Percentiles rank a stretch among this genome's conserved stretches.
Conservation (phyloP, 257 asterid species). For the Ocimum tenuiflorum region DNA sequence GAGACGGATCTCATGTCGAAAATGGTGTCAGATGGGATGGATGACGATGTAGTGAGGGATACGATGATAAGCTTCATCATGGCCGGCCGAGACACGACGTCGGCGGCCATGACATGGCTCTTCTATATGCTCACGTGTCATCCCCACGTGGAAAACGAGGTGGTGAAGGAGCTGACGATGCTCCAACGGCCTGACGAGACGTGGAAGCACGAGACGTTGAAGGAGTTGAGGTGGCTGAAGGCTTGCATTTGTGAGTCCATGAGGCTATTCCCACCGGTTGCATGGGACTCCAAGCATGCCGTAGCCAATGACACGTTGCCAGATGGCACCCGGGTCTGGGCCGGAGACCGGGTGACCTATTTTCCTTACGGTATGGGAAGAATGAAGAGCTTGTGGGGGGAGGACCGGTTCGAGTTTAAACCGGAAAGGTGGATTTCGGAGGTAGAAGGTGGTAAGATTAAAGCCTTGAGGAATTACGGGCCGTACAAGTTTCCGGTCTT, state of each 20-base stretch:
- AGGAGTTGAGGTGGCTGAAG: slow-evolving; percentile 34
- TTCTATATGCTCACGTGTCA: slow-evolving; percentile 42
- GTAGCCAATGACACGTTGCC: slow-evolving; percentile 33
- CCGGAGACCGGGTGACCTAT: slow-evolving; percentile 68
- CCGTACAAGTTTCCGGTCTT: slow-evolving; percentile 65
- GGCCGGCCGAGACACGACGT: slow-evolving; percentile 67
- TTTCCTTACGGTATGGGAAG: slow-evolving; percentile 85
- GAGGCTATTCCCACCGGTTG: slow-evolving; percentile 58
- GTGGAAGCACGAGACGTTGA: slow-evolving; percentile 20
- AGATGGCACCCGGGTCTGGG: slow-evolving; percentile 34
- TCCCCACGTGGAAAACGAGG: slow-evolving; percentile 28
- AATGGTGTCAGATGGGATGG: slow-evolving; percentile 32
- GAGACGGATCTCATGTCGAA: slow-evolving; percentile 31
- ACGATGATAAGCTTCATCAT: slow-evolving; percentile 55
- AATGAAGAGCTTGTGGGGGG: slow-evolving; percentile 63
- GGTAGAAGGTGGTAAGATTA: slow-evolving; percentile 24
- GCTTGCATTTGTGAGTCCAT: slow-evolving; percentile 59
- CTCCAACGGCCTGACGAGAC: neutral
- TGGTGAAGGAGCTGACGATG: slow-evolving; percentile 30
- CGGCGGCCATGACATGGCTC: slow-evolving; percentile 73
- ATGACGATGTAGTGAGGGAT: slow-evolving; percentile 36
- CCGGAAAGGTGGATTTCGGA: slow-evolving; percentile 56
- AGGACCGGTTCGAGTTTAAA: slow-evolving; percentile 47
- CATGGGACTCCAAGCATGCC: slow-evolving; percentile 65
- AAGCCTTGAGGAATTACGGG: slow-evolving; percentile 28